Evolutionary conservation across 805 yeast species (phyloP).

Genomic region (Ogataea nonfermentans): DNA sequence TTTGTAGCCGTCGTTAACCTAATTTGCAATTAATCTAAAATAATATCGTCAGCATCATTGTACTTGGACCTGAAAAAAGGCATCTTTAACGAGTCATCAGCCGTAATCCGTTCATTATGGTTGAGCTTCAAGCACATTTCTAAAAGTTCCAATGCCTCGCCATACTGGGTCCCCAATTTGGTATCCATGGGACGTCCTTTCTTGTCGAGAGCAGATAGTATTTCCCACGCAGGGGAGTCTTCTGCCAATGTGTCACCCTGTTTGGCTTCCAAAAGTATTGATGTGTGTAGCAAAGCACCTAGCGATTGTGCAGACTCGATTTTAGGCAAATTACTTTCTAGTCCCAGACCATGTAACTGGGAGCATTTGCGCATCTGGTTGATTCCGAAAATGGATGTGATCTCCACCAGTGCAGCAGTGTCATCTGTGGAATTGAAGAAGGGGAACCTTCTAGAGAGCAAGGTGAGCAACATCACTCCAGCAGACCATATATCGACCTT

Average conservation of each 20-base stretch:
- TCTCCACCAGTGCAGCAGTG: conserved; percentile 83
- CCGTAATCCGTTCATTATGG: conserved; percentile 54
- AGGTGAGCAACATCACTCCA: conserved; percentile 80
- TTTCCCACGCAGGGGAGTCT: conserved; percentile 70
- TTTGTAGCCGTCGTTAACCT: conserved; percentile 4
- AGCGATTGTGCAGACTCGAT: conserved; percentile 43
- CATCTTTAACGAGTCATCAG: conserved; percentile 53
- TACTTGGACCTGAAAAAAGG: conserved; percentile 53
- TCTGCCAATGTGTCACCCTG: conserved; percentile 62
- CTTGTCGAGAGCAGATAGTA: conserved; percentile 48
- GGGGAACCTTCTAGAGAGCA: conserved; percentile 80
- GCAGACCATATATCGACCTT: conserved; percentile 92
- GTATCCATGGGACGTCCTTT: conserved; percentile 39
- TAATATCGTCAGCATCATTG: conserved; percentile 26
- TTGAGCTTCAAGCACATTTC: conserved; percentile 58
- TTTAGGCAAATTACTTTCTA: conserved; percentile 63
- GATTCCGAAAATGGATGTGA: conserved; percentile 77
- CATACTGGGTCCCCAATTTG: conserved; percentile 37
- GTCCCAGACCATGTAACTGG: conserved; percentile 80
- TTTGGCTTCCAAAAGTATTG: conserved; percentile 43
- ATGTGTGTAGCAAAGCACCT: conserved; percentile 41
- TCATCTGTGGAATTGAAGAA: conserved; percentile 94
- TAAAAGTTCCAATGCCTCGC: conserved; percentile 53
- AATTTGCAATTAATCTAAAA: conserved; percentile 19
- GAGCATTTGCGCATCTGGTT: conserved; percentile 74